Conservation (phyloP, 441 rosid genomes). For the Breynia disticha region DNA sequence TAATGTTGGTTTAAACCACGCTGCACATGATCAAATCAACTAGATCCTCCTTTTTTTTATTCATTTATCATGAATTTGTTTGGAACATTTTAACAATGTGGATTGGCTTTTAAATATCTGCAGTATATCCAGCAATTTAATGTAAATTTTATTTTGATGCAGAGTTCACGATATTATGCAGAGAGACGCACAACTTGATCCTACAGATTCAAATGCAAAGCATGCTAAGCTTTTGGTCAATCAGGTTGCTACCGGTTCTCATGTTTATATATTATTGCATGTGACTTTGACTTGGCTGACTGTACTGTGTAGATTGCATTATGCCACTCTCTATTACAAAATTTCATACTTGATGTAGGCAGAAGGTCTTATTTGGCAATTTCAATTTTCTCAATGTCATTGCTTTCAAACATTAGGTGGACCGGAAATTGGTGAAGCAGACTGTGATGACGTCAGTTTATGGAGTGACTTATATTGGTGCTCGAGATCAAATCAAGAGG, state of each 20-base stretch:
- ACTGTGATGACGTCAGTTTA: slow-evolving; percentile 99
- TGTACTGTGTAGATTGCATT: too few relatives aligned
- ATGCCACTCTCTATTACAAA: too few relatives aligned
- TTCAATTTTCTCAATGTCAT: background rate
- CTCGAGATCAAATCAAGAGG: slow-evolving; percentile 90
- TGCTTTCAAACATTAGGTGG: slow-evolving; percentile 50
- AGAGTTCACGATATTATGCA: slow-evolving; percentile 85
- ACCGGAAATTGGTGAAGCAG: slow-evolving; percentile 93
- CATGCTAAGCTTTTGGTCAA: slow-evolving; percentile 60
- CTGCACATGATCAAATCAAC: too few relatives aligned
- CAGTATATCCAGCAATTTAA: too few relatives aligned
- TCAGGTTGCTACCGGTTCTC: slow-evolving; percentile 45
- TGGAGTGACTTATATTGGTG: slow-evolving; percentile 93
- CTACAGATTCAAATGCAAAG: slow-evolving; percentile 43
- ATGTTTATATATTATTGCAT: slow-evolving; percentile 10
- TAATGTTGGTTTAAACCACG: too few relatives aligned
- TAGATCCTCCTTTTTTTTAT: too few relatives aligned
- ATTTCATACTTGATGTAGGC: too few relatives aligned
- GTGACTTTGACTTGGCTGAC: too few relatives aligned
- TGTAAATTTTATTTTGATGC: slow-evolving; percentile 15
- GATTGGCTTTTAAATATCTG: background rate
- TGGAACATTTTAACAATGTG: too few relatives aligned
- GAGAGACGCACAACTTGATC: slow-evolving; percentile 65
- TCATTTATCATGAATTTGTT: too few relatives aligned
- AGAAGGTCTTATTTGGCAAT: too few relatives aligned